These are phyloP conservation scores for Fraxinus xanthoxyloides DNA, from an alignment of 305 asterid species.

Conservation along the genomic window DNA sequence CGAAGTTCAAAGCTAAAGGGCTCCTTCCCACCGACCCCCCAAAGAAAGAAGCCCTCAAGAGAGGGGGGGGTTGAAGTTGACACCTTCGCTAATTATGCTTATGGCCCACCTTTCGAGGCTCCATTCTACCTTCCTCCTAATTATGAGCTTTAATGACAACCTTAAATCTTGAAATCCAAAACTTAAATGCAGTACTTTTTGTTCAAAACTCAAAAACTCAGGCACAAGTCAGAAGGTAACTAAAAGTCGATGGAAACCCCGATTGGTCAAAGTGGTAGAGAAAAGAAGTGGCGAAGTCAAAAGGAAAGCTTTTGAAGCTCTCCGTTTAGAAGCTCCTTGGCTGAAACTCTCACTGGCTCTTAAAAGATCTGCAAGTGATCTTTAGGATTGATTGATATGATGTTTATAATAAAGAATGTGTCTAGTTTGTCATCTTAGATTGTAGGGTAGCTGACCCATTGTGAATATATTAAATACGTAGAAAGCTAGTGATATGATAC, in stretches of 20 bases:
- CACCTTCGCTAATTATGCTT: not conserved
- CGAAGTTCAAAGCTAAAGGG: not conserved
- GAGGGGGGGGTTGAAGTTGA: not conserved
- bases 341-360: not conserved
- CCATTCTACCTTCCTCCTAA: not conserved
- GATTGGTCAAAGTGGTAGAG: not conserved
- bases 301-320: not conserved
- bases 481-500: not conserved
- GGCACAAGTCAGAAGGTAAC: not conserved
- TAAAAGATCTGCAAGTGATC: not conserved
- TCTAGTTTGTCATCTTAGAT: not conserved
- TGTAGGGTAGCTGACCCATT: not conserved
- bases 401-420: not conserved
- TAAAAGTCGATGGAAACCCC: not conserved
- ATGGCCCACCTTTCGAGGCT: not conserved
- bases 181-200: too few relatives aligned
- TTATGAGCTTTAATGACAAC: not conserved
- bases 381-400: not conserved
- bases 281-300: not conserved
- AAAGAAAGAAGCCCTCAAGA: not conserved
- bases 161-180: too few relatives aligned
- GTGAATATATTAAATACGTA: too few relatives aligned
- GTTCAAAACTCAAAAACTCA: too few relatives aligned
- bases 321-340: not conserved
- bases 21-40: not conserved